Conservation (phyloP, 202 grass and related monocot genomes). For the Dendrocalamus latiflorus region DNA sequence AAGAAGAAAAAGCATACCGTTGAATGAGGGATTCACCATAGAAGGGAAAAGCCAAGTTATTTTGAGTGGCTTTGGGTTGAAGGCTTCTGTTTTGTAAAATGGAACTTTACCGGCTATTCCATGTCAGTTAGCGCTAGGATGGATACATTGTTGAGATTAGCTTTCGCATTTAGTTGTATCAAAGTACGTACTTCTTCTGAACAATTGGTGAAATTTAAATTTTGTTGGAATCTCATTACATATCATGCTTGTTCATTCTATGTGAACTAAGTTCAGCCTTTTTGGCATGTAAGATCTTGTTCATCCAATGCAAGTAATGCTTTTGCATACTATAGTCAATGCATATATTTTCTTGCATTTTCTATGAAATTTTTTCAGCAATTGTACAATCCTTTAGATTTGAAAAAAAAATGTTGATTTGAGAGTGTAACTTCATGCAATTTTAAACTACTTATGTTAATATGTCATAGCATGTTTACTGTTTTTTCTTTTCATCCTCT, state of each 20-base stretch:
- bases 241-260: not conserved
- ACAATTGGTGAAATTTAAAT: not conserved
- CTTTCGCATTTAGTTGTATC: not conserved
- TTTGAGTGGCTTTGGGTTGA: not conserved
- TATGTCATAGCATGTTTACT: not conserved
- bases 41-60: not conserved
- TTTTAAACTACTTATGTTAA: not conserved
- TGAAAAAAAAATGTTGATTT: not conserved
- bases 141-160: constrained; percentile 13
- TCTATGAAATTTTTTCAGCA: not conserved
- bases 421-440: not conserved
- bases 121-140: not conserved
- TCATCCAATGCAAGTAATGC: not conserved
- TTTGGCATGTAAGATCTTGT: not conserved
- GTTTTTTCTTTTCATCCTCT: not conserved
- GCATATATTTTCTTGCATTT: not conserved
- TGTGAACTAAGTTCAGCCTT: not conserved
- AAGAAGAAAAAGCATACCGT: constrained; percentile 62
- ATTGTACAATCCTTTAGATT: not conserved
- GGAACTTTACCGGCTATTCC: not conserved
- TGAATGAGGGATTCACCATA: not conserved
- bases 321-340: not conserved
- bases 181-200: not conserved
- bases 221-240: not conserved
- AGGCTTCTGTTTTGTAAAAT: constrained; percentile 7